Conservation (phyloP, 192 early-diverging fungal genomes). For the Phlyctochytrium bullatum region DNA sequence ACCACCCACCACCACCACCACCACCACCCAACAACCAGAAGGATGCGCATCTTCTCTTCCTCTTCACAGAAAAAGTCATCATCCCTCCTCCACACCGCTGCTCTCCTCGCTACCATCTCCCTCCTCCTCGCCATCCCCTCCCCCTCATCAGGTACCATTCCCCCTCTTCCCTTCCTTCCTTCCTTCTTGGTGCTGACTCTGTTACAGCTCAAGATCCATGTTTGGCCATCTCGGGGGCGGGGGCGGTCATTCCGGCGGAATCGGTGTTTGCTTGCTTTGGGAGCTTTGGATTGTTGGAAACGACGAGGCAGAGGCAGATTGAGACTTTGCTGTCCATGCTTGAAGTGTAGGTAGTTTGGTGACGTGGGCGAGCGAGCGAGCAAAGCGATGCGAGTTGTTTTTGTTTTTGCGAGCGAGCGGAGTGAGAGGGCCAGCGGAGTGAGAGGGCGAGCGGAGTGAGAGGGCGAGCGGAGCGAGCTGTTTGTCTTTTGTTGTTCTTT, state of each 20-base stretch:
- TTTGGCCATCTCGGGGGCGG: background rate
- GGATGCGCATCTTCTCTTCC: no score
- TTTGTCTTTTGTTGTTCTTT: background rate
- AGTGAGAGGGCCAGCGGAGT: background rate
- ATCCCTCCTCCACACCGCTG: background rate
- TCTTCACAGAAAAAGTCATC: background rate
- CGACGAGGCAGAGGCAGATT: background rate
- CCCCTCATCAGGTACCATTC: background rate
- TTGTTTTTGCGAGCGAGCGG: background rate
- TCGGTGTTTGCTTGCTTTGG: background rate
- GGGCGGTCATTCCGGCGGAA: background rate
- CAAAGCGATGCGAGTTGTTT: background rate
- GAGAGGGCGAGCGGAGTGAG: background rate
- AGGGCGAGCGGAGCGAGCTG: background rate
- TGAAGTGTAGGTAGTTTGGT: no score
- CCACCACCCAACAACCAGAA: no score
- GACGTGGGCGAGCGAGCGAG: no score
- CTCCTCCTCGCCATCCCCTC: background rate
- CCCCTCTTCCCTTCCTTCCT: background rate
- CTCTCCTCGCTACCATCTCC: background rate
- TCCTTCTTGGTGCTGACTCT: background rate
- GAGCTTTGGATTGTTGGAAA: background rate
- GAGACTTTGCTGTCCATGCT: background rate
- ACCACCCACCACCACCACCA: background rate
- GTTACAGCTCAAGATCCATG: conserved; percentile 1